These are phyloP conservation scores for Metarhizium humberi DNA, from an alignment of 2,329 filamentous ascomycete species.

Conservation along the genomic window DNA sequence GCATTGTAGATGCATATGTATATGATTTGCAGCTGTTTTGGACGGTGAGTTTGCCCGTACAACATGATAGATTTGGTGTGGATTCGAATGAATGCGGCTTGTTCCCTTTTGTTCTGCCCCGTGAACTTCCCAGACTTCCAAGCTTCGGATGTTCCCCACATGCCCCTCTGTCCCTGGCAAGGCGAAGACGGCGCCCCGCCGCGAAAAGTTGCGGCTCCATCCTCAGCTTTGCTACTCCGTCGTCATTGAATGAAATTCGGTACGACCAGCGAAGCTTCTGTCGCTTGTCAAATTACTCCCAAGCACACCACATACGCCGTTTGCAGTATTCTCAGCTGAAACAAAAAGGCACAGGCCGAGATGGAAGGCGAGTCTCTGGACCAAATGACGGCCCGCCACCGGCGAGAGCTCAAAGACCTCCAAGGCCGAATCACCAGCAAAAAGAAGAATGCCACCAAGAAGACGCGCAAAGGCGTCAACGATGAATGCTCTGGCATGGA, in stretches of 20 bases:
- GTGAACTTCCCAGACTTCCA: no score
- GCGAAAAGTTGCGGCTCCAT: neutral
- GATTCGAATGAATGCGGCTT: no score
- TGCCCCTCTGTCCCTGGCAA: neutral
- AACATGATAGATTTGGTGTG: no score
- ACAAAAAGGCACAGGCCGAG: neutral
- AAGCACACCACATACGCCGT: neutral
- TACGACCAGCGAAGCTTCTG: neutral
- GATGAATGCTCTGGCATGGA: constrained; percentile 68
- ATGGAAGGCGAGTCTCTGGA: constrained; percentile 51
- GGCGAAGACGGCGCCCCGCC: no score
- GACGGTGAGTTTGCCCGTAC: no score
- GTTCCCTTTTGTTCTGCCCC: no score
- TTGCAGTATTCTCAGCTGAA: neutral
- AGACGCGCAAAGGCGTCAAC: constrained; percentile 65
- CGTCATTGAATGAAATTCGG: no score
- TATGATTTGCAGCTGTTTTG: no score
- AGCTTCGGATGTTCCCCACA: neutral
- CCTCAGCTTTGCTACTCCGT: no score
- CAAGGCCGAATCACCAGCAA: constrained; percentile 82
- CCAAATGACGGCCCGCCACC: constrained; percentile 67
- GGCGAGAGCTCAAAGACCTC: constrained; percentile 81
- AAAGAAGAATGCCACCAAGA: constrained; percentile 94
- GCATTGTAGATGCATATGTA: no score
- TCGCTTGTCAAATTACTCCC: neutral